Conservation (phyloP, 768 basidiomycete genomes). For the Erythrobasidium yunnanense region DNA sequence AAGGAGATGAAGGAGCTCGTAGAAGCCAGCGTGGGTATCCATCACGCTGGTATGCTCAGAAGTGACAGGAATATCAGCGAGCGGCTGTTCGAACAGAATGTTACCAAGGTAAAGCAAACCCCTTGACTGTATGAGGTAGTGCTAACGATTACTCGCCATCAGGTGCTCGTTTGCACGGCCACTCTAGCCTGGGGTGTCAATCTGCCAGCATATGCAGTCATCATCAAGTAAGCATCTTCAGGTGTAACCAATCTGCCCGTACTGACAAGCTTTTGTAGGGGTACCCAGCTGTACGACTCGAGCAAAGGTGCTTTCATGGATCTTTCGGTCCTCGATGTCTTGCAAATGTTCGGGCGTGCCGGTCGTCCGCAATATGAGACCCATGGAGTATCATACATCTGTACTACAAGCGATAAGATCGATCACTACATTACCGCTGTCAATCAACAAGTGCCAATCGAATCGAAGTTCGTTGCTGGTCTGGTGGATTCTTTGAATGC, state of each 20-base stretch:
- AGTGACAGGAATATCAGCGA: slow-evolving; percentile 92
- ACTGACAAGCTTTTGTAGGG: slow-evolving; percentile 42
- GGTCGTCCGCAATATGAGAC: slow-evolving; percentile 56
- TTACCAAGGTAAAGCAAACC: slow-evolving; percentile 97
- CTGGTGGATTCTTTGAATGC: slow-evolving; percentile 87
- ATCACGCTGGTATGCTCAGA: slow-evolving; percentile 95
- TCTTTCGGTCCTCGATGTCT: slow-evolving; percentile 82
- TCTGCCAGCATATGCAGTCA: slow-evolving; percentile 81
- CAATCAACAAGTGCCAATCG: slow-evolving; percentile 67
- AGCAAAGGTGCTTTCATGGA: slow-evolving; percentile 81
- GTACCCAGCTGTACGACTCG: slow-evolving; percentile 91
- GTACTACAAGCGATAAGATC: slow-evolving; percentile 85
- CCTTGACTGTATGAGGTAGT: background rate
- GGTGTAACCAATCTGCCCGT: background rate
- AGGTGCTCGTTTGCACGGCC: slow-evolving; percentile 96
- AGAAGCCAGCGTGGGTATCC: slow-evolving; percentile 80
- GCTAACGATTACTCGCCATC: background rate
- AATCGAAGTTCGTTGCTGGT: slow-evolving; percentile 79
- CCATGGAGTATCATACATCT: slow-evolving; percentile 94
- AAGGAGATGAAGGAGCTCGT: slow-evolving; percentile 95
- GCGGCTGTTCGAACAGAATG: slow-evolving; percentile 75
- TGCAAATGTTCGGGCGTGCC: slow-evolving; percentile 92
- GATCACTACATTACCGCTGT: slow-evolving; percentile 47
- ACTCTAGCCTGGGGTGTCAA: slow-evolving; percentile 99
- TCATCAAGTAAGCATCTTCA: slow-evolving; percentile 46